Evolutionary conservation across 2,329 filamentous ascomycete species (phyloP).

Genomic region (Aschersonia sp.): DNA sequence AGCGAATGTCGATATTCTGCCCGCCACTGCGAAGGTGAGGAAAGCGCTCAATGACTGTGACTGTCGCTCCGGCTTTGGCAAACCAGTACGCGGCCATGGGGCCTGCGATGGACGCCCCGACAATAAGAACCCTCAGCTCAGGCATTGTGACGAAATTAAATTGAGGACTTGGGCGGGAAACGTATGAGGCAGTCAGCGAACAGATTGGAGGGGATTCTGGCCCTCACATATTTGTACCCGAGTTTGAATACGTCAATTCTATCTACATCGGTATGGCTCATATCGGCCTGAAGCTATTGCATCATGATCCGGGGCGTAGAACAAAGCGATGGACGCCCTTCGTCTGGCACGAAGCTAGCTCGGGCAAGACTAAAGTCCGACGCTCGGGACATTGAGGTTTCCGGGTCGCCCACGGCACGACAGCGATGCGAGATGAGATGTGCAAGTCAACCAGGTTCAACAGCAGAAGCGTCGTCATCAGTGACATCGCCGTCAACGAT

Average conservation of each 20-base stretch:
- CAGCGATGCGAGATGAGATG: too few relatives aligned
- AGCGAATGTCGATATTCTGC: constrained; percentile 23
- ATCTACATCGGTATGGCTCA: neutral
- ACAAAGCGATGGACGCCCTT: neutral
- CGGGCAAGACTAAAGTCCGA: neutral
- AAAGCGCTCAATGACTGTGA: constrained; percentile 25
- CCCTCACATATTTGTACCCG: neutral
- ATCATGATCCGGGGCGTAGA: neutral
- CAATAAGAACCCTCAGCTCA: constrained; percentile 12
- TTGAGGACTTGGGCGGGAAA: neutral
- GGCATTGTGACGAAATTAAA: constrained; percentile 6
- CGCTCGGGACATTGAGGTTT: neutral
- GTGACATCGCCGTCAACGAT: too few relatives aligned
- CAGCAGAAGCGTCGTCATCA: too few relatives aligned
- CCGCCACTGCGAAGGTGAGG: constrained; percentile 18
- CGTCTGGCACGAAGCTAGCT: neutral
- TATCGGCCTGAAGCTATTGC: neutral
- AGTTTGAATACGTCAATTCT: neutral
- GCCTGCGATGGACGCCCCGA: constrained; percentile 17
- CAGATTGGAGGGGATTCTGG: neutral
- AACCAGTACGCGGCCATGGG: constrained; percentile 16
- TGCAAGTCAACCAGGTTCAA: too few relatives aligned
- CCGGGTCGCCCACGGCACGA: neutral
- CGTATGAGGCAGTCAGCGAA: neutral
- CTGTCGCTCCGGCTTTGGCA: constrained; percentile 12